A percentile compares a stretch with the other conserved stretches of the same genome.
Evolutionary conservation across 2,329 filamentous ascomycete genomes (phyloP).

Genomic region (Colletotrichum coccodes): DNA sequence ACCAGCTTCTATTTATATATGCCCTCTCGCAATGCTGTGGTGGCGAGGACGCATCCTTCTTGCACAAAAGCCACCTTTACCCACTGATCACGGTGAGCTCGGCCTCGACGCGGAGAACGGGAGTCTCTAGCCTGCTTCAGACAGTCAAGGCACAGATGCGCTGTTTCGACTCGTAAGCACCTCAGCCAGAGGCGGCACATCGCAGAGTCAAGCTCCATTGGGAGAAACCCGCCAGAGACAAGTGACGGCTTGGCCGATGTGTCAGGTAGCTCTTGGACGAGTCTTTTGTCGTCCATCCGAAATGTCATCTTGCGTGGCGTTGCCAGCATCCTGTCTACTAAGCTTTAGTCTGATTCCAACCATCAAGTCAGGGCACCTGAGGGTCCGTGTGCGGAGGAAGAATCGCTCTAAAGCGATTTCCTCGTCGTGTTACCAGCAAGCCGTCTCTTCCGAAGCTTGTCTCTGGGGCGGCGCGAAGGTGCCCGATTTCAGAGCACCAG

Average conservation of each 20-base stretch:
- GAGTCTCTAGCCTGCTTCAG: constrained; percentile 15
- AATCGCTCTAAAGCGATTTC: not conserved
- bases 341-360: not conserved
- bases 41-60: not conserved
- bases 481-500: no score
- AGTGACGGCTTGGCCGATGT: not conserved
- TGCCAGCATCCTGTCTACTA: not conserved
- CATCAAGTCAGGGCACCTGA: not conserved
- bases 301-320: constrained; percentile 14
- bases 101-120: not conserved
- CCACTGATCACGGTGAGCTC: constrained; percentile 1
- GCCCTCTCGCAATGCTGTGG: no score
- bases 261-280: constrained; percentile 8
- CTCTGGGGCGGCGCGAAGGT: no score
- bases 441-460: not conserved
- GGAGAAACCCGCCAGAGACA: not conserved
- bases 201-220: not conserved
- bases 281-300: not conserved
- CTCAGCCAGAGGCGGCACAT: not conserved
- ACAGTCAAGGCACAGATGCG: constrained; percentile 19
- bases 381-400: not conserved
- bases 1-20: not conserved
- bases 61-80: not conserved
- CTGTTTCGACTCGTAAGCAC: not conserved
- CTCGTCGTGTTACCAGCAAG: not conserved